These are phyloP conservation scores for Agapanthus africanus DNA, from an alignment of 106 monocot genomes.

Conservation along the genomic window DNA sequence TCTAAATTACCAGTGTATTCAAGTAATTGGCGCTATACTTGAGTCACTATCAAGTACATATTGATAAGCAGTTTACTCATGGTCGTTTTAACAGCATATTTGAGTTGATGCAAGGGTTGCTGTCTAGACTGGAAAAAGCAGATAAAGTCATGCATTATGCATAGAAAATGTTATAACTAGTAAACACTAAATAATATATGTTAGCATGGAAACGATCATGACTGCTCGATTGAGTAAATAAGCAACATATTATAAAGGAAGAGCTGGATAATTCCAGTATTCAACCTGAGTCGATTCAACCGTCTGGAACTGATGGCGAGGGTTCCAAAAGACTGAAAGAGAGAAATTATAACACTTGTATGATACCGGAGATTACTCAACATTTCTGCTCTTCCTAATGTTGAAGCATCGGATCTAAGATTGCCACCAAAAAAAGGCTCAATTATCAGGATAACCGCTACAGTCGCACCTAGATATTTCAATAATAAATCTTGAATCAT, in stretches of 20 bases:
- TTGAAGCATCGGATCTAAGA: slow-evolving; percentile 87
- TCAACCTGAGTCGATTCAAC: slow-evolving; percentile 86
- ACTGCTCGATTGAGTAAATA: background rate
- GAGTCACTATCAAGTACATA: background rate
- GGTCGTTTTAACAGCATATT: background rate
- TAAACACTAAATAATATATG: slow-evolving; percentile 3
- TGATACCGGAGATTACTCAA: slow-evolving; percentile 98
- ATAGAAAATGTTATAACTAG: background rate
- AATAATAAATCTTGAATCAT: slow-evolving; percentile 98
- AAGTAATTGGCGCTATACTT: background rate
- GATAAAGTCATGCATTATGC: background rate
- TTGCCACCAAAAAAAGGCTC: slow-evolving; percentile 97
- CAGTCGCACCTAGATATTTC: slow-evolving; percentile 98
- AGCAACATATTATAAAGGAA: background rate
- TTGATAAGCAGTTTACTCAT: background rate
- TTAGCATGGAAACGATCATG: background rate
- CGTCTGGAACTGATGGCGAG: slow-evolving; percentile 77
- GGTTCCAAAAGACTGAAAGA: slow-evolving; percentile 95
- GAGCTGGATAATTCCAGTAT: background rate
- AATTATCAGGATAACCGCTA: slow-evolving; percentile 90
- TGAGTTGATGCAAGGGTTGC: background rate
- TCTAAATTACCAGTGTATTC: background rate
- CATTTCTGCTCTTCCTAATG: slow-evolving; percentile 98
- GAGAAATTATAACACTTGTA: slow-evolving; percentile 96
- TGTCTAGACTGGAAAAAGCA: background rate